Conservation (phyloP, 768 basidiomycete species). For the Hemileccinum rubropunctum region DNA sequence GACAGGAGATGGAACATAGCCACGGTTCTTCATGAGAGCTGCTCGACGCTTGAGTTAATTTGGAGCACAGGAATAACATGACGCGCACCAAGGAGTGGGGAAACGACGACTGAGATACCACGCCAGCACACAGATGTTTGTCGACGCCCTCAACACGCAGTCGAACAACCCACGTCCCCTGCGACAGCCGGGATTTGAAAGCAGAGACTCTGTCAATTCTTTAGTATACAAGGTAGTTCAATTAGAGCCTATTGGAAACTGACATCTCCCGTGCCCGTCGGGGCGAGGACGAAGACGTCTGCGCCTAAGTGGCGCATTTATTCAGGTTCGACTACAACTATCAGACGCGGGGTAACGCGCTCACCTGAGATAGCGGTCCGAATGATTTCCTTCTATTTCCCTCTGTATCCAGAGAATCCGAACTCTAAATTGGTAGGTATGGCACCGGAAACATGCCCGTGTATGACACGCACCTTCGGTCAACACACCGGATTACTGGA, state of each 20-base stretch:
- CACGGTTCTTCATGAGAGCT: constrained; percentile 86
- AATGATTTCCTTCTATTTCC: constrained; percentile 75
- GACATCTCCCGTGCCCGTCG: constrained; percentile 90
- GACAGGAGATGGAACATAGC: constrained; percentile 17
- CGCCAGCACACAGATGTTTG: constrained; percentile 34
- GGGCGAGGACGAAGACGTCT: constrained; percentile 79
- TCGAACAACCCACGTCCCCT: constrained; percentile 42
- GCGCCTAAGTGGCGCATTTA: constrained; percentile 39
- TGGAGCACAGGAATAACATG: background rate
- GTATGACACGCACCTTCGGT: constrained; percentile 19
- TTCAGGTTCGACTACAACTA: background rate
- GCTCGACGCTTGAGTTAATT: background rate
- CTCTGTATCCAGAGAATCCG: constrained; percentile 65
- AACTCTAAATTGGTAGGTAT: constrained; percentile 49
- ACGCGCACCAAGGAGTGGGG: constrained; percentile 66
- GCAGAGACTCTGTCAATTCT: constrained; percentile 61
- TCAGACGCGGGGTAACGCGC: constrained; percentile 2
- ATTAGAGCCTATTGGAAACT: background rate
- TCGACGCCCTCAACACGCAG: background rate
- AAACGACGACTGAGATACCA: constrained; percentile 73
- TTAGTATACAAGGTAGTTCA: background rate
- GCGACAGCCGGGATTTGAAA: constrained; percentile 82
- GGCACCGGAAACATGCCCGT: background rate
- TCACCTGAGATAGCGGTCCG: constrained; percentile 64
- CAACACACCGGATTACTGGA: constrained; percentile 17